phyloP scores from a whole-genome alignment of 257 asterid genomes.

The Phtheirospermum japonicum region DNA sequence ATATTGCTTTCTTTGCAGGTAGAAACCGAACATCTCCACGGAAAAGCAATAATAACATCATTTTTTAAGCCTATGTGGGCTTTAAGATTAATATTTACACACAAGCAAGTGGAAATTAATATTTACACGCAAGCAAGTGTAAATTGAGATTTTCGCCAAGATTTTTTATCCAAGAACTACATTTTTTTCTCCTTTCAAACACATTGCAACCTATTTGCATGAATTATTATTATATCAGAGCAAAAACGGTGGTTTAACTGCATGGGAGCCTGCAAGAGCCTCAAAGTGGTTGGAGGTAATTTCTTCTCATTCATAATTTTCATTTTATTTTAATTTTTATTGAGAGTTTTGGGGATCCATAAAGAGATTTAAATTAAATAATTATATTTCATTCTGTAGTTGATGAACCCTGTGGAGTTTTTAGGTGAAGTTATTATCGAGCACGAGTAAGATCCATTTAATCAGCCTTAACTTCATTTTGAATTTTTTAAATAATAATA shows the following conservation, averaged over 20 bases:
- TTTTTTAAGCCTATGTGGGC: background rate
- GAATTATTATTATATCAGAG: conserved; percentile 46
- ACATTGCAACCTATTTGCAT: background rate
- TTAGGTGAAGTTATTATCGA: conserved; percentile 60
- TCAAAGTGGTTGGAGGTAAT: conserved; percentile 75
- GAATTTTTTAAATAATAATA: too few species aligned
- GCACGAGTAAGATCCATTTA: conserved; percentile 57
- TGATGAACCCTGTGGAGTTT: conserved; percentile 72
- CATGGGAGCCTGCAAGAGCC: conserved; percentile 97
- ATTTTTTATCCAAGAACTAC: background rate
- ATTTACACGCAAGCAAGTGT: too few species aligned
- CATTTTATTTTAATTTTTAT: too few species aligned
- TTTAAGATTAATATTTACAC: background rate
- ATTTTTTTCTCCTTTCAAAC: too few species aligned
- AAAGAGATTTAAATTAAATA: background rate
- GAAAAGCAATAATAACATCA: background rate
- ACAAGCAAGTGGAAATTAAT: too few species aligned
- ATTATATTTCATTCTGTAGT: conserved; percentile 32
- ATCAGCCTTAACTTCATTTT: too few species aligned
- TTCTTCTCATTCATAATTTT: background rate
- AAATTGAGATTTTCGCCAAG: background rate
- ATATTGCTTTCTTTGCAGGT: conserved; percentile 72
- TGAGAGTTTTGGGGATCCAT: background rate
- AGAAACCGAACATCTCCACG: background rate
- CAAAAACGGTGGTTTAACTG: conserved; percentile 83